A percentile compares a stretch with the other conserved stretches of the same genome.
Evolutionary conservation across 2,329 filamentous ascomycete genomes (phyloP).

Genomic region (Cytospora schulzeri): DNA sequence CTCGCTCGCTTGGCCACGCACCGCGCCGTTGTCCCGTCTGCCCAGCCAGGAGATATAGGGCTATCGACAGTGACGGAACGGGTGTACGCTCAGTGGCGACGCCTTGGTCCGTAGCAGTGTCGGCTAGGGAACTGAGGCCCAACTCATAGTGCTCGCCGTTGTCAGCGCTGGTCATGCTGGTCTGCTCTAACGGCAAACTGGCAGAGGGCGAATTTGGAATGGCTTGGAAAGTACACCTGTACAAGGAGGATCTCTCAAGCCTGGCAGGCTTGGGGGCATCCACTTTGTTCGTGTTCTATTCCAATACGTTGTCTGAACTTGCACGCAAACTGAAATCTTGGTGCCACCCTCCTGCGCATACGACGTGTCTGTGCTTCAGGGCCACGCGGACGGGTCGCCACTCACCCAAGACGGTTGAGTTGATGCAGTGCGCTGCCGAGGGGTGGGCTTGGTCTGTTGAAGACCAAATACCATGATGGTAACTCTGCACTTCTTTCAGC

Average conservation of each 20-base stretch:
- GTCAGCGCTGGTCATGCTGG: background rate
- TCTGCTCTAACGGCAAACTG: background rate
- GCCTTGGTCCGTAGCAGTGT: conserved; percentile 6
- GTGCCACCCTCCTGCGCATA: conserved; percentile 5
- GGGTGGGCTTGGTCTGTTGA: conserved; percentile 3
- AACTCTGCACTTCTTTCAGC: conserved; percentile 5
- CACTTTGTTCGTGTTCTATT: background rate
- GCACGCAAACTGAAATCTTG: conserved; percentile 15
- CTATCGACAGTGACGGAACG: conserved; percentile 2
- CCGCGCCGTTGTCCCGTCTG: background rate
- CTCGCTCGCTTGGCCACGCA: conserved; percentile 8
- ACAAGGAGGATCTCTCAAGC: conserved; percentile 15
- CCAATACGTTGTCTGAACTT: conserved; percentile 7
- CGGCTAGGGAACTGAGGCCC: too few relatives aligned
- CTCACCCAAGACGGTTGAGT: conserved; percentile 10
- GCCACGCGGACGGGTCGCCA: conserved; percentile 7
- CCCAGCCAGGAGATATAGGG: background rate
- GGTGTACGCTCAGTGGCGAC: background rate
- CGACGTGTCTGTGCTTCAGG: background rate
- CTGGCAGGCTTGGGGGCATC: conserved; percentile 5
- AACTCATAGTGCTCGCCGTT: conserved; percentile 20
- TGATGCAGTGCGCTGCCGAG: conserved; percentile 1
- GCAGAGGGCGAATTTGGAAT: background rate
- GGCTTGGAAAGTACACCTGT: background rate
- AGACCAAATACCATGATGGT: conserved; percentile 8